phyloP scores from a whole-genome alignment of 345 rosid genomes.

The Boechera divaricarpa region DNA sequence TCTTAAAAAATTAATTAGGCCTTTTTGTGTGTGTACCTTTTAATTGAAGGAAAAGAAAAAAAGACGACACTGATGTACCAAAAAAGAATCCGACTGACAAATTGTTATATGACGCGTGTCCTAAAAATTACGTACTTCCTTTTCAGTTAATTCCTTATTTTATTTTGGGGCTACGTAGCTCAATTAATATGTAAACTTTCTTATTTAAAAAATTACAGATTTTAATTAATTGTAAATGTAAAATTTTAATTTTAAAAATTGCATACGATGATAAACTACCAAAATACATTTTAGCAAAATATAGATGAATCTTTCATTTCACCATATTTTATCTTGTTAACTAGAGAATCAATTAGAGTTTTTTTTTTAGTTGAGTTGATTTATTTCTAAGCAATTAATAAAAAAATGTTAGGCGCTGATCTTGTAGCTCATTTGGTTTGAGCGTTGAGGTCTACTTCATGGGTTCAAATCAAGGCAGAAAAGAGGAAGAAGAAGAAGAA shows the following conservation, averaged over 20 bases:
- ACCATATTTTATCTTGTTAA: background rate
- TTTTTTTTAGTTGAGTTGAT: background rate
- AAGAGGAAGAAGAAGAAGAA: too few species aligned
- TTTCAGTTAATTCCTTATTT: background rate
- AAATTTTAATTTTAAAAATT: too few species aligned
- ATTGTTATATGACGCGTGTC: constrained; percentile 34
- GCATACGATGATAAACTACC: too few species aligned
- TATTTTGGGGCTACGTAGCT: too few species aligned
- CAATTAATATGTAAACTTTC: too few species aligned
- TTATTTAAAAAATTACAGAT: too few species aligned
- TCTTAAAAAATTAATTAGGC: background rate
- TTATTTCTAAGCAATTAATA: too few species aligned
- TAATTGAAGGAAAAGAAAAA: constrained; percentile 33
- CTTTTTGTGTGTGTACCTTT: constrained; percentile 37
- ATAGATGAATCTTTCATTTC: background rate
- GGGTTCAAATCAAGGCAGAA: too few species aligned
- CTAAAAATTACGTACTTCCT: constrained; percentile 14
- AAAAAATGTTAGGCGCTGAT: background rate
- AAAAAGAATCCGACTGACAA: constrained; percentile 29
- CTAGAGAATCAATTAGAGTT: background rate
- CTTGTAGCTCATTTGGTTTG: too few species aligned
- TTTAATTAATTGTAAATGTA: too few species aligned
- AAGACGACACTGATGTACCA: constrained; percentile 16
- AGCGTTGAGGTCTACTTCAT: too few species aligned
- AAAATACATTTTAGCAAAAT: too few species aligned